Percentiles rank a stretch among this genome's conserved stretches.
Evolutionary conservation across 1,284 basidiomycete species (phyloP).

Genomic region (Cystobasidiaceae sp.): DNA sequence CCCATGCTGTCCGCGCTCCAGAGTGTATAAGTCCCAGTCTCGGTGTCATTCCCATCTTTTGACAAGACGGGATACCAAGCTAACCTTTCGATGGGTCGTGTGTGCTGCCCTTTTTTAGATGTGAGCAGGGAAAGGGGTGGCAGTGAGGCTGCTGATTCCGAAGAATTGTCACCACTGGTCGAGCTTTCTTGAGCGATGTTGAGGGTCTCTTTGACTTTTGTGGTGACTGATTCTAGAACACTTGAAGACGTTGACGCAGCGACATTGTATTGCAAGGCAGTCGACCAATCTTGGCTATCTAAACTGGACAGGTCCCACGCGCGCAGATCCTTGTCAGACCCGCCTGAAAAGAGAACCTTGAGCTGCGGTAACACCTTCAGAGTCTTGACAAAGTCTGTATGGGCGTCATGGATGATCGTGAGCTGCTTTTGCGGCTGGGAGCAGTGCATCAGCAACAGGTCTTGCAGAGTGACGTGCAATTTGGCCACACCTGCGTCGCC

Average conservation of each 20-base stretch:
- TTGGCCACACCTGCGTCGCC: slow-evolving; percentile 61
- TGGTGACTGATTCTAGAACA: neutral
- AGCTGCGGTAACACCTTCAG: slow-evolving; percentile 63
- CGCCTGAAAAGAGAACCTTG: slow-evolving; percentile 69
- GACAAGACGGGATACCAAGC: slow-evolving; percentile 41
- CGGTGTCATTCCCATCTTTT: slow-evolving; percentile 22
- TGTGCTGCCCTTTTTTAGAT: slow-evolving; percentile 62
- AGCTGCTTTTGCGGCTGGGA: slow-evolving; percentile 61
- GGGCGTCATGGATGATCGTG: slow-evolving; percentile 63
- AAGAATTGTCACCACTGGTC: neutral
- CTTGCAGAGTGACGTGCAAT: neutral
- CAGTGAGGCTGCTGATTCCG: neutral
- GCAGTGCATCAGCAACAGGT: neutral
- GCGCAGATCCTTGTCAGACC: slow-evolving; percentile 83
- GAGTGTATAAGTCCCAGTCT: slow-evolving; percentile 46
- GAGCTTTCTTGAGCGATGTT: neutral
- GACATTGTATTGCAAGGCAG: too few species aligned
- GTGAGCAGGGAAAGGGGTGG: slow-evolving; percentile 48
- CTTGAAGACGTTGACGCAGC: neutral
- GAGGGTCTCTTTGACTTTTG: slow-evolving; percentile 1
- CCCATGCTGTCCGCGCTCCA: slow-evolving; percentile 85
- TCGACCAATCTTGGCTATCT: slow-evolving; percentile 48
- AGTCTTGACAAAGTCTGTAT: slow-evolving; percentile 80
- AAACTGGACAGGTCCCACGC: slow-evolving; percentile 62
- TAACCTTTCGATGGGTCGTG: slow-evolving; percentile 63